These are phyloP conservation scores for Tolypocladium sp. DNA, from an alignment of 2,329 filamentous ascomycete species.

Conservation along the genomic window DNA sequence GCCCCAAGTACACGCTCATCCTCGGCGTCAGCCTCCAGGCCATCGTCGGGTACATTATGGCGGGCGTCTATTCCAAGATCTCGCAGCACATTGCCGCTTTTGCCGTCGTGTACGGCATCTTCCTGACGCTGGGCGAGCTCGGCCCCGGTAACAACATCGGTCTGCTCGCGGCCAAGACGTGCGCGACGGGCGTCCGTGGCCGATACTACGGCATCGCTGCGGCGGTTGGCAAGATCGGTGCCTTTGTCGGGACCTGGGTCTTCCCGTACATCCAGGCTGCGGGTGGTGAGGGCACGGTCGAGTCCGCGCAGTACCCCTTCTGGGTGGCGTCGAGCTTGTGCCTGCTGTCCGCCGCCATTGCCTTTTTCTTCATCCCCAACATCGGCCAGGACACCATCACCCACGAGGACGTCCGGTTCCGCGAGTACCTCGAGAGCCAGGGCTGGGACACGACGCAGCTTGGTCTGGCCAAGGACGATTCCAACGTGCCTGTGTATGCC, in stretches of 20 bases:
- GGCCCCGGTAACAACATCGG: conserved; percentile 91
- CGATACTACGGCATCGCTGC: conserved; percentile 64
- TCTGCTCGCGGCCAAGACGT: conserved; percentile 77
- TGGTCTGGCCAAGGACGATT: conserved; percentile 17
- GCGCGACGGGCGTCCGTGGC: conserved; percentile 78
- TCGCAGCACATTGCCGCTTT: conserved; percentile 37
- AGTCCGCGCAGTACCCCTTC: conserved; percentile 76
- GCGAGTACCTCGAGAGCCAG: conserved; percentile 59
- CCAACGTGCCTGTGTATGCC: not conserved
- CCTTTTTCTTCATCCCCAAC: conserved; percentile 59
- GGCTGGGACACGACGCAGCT: conserved; percentile 64
- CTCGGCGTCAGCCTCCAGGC: conserved; percentile 65
- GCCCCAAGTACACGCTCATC: conserved; percentile 65
- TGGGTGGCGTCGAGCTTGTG: conserved; percentile 74
- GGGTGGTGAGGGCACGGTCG: conserved; percentile 40
- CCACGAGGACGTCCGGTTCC: conserved; percentile 66
- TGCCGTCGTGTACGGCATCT: conserved; percentile 27
- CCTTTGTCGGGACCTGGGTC: conserved; percentile 78
- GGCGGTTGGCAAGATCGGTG: conserved; percentile 66
- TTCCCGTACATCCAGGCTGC: conserved; percentile 64
- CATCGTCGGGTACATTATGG: conserved; percentile 81
- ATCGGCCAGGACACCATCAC: conserved; percentile 83
- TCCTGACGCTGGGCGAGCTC: conserved; percentile 36
- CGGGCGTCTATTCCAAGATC: conserved; percentile 65
- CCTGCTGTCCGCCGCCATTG: conserved; percentile 54